Evolutionary conservation across 495 filamentous ascomycete species (phyloP).

Genomic region (Cercophora sp.): DNA sequence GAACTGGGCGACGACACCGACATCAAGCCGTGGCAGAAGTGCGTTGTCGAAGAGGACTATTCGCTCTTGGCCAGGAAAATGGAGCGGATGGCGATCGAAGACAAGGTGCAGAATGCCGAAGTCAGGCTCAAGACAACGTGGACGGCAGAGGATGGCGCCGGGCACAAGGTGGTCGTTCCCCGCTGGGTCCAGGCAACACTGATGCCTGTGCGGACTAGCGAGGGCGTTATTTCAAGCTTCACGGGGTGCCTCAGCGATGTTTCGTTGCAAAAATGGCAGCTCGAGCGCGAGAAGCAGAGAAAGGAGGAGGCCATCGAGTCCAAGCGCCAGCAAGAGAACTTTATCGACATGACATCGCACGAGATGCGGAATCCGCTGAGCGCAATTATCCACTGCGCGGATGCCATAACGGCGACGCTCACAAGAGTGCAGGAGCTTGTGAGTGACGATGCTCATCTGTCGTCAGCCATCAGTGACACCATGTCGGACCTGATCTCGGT

Average conservation of each 20-base stretch:
- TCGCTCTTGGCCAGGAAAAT: conserved; percentile 23
- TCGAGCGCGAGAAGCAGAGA: conserved; percentile 33
- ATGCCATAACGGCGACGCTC: conserved; percentile 41
- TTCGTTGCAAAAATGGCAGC: conserved; percentile 36
- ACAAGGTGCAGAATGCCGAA: conserved; percentile 29
- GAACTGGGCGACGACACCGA: conserved; percentile 23
- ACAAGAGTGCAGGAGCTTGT: conserved; percentile 28
- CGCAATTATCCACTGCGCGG: conserved; percentile 68
- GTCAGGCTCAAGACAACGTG: conserved; percentile 32
- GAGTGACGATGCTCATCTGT: conserved; percentile 2
- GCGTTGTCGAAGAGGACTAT: conserved; percentile 30
- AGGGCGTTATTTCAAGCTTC: conserved; percentile 31
- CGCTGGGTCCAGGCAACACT: conserved; percentile 33
- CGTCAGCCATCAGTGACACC: too few relatives aligned
- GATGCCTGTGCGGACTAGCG: conserved; percentile 30
- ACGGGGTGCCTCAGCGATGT: conserved; percentile 38
- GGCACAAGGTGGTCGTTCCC: conserved; percentile 26
- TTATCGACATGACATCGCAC: conserved; percentile 75
- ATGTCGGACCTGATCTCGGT: too few relatives aligned
- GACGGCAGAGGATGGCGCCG: conserved; percentile 27
- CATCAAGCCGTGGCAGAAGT: conserved; percentile 36
- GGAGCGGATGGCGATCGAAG: conserved; percentile 24
- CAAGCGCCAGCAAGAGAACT: conserved; percentile 57
- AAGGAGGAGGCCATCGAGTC: conserved; percentile 45
- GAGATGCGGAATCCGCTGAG: conserved; percentile 74